A percentile compares a stretch with the other conserved stretches of the same genome.
These are phyloP conservation scores for Endothia cerciana DNA, from an alignment of 2,329 filamentous ascomycete species.

Conservation along the genomic window DNA sequence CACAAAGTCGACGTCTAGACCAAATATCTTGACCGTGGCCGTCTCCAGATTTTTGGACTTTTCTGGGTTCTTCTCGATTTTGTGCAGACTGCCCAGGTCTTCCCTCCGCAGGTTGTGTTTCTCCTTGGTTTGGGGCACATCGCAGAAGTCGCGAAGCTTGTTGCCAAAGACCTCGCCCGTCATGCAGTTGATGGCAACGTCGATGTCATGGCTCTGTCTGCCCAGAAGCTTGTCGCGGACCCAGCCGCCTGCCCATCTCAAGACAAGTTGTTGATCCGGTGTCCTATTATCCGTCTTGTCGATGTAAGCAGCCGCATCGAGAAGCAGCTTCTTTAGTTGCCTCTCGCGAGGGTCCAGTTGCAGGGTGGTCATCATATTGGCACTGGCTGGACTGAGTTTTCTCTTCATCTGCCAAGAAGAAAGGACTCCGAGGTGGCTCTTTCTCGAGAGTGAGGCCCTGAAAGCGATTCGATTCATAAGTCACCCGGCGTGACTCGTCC, in stretches of 20 bases:
- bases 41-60: constrained; percentile 97
- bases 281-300: constrained; percentile 45
- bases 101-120: constrained; percentile 62
- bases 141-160: constrained; percentile 70
- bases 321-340: constrained; percentile 73
- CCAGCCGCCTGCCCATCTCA: constrained; percentile 87
- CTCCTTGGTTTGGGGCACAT: constrained; percentile 59
- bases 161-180: constrained; percentile 78
- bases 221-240: constrained; percentile 82
- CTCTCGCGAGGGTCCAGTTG: constrained; percentile 71
- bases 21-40: constrained; percentile 82
- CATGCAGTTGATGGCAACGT: constrained; percentile 84
- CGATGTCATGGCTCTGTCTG: constrained; percentile 76
- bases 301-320: constrained; percentile 79
- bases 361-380: constrained; percentile 38
- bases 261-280: constrained; percentile 55
- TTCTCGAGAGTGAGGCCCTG: background rate
- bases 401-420: constrained; percentile 29
- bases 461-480: constrained; percentile 17
- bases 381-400: constrained; percentile 23
- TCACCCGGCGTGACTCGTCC: constrained; percentile 18
- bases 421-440: background rate
- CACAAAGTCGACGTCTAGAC: constrained; percentile 89
- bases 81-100: constrained; percentile 78
- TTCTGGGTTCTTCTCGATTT: constrained; percentile 88